phyloP scores from a whole-genome alignment of 139 green algal genomes.

The Edaphochlamys debaryana region DNA sequence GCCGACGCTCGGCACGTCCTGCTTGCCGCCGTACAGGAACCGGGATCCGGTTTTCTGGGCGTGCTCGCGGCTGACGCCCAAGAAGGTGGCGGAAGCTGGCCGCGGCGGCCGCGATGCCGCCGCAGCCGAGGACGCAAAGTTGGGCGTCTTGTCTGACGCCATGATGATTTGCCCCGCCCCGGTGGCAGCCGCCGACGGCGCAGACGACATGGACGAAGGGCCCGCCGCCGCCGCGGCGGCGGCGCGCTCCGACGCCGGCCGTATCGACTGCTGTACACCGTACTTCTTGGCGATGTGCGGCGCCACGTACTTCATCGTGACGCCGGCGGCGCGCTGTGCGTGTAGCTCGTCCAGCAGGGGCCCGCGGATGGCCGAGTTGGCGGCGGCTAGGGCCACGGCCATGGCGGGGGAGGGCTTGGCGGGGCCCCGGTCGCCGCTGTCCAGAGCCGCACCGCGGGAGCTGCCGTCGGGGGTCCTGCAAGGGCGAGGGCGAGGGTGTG shows the following conservation, averaged over 20 bases:
- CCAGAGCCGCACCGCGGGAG: not conserved
- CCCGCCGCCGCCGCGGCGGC: not conserved
- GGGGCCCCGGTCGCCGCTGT: constrained; percentile 8
- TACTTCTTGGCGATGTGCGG: constrained; percentile 27
- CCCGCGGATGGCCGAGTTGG: not conserved
- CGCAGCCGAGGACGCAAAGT: too few species aligned
- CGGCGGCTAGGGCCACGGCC: constrained; percentile 22
- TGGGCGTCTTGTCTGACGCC: too few species aligned
- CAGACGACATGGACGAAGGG: not conserved
- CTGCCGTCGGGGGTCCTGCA: too few species aligned
- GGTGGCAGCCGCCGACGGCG: not conserved
- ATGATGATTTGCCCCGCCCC: too few species aligned
- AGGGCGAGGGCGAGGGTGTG: too few species aligned
- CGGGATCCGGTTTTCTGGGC: not conserved
- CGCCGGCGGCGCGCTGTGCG: not conserved
- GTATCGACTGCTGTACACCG: constrained; percentile 20
- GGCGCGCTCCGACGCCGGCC: not conserved
- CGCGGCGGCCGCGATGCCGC: constrained; percentile 2
- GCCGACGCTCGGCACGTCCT: not conserved
- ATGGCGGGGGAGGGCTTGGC: not conserved
- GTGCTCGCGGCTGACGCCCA: not conserved
- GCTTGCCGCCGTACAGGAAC: not conserved
- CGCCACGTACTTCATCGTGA: constrained; percentile 29
- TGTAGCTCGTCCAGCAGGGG: not conserved
- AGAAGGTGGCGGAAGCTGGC: not conserved